Evolutionary conservation across 164 flowering plant species (phyloP).

Genomic region (Protea cynaroides): DNA sequence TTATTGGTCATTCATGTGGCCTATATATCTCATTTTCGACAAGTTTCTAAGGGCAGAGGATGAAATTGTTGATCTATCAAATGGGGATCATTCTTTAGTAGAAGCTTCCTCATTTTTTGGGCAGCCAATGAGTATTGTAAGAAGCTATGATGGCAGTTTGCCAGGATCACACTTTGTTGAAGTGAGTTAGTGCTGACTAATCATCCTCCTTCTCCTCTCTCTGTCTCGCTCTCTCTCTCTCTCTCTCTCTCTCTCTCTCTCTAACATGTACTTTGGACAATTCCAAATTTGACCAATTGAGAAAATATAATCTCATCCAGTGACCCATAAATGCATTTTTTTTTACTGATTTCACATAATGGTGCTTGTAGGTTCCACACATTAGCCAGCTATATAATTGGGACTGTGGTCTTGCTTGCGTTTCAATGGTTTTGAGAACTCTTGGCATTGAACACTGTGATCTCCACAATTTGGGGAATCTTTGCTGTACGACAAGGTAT

Average conservation of each 20-base stretch:
- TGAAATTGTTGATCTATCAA: slow-evolving; percentile 20
- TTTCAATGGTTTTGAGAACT: slow-evolving; percentile 77
- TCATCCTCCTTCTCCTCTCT: neutral
- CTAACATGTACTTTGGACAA: no score
- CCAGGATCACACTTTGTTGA: slow-evolving; percentile 50
- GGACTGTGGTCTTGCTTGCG: slow-evolving; percentile 99
- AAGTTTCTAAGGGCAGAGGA: slow-evolving; percentile 57
- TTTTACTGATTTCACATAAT: neutral
- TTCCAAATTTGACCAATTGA: neutral
- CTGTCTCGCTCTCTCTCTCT: neutral
- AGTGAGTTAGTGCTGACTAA: slow-evolving; percentile 32
- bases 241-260: no score
- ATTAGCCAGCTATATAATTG: slow-evolving; percentile 66
- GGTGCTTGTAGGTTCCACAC: slow-evolving; percentile 68
- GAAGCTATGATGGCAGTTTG: slow-evolving; percentile 12
- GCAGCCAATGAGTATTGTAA: slow-evolving; percentile 9
- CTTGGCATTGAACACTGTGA: slow-evolving; percentile 47
- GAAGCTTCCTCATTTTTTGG: neutral
- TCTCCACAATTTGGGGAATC: slow-evolving; percentile 44
- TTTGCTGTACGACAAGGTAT: slow-evolving; percentile 82
- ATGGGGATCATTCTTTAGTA: slow-evolving; percentile 13
- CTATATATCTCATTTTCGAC: slow-evolving; percentile 44
- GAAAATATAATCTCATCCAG: neutral
- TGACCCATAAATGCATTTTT: neutral
- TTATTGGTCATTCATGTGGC: slow-evolving; percentile 54